Evolutionary conservation across 148 eudicot species (phyloP).

Genomic region (Oxyria digyna): DNA sequence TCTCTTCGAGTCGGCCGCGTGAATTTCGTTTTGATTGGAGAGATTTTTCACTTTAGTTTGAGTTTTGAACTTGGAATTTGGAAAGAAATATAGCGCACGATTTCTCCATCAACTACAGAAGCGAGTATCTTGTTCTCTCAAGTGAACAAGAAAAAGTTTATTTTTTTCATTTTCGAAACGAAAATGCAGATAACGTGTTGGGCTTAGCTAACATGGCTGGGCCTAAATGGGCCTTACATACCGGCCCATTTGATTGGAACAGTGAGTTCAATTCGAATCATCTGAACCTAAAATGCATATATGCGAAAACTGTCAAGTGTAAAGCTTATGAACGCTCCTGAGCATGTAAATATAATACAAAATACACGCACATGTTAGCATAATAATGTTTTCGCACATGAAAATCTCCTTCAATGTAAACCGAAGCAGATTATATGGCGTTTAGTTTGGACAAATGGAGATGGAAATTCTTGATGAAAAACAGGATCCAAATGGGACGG

Average conservation of each 20-base stretch:
- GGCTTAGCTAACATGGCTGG: background rate
- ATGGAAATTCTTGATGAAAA: too few species aligned
- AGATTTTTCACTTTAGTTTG: background rate
- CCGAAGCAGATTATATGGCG: too few species aligned
- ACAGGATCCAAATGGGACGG: too few species aligned
- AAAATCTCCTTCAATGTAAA: too few species aligned
- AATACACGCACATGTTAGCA: too few species aligned
- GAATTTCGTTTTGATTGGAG: constrained; percentile 1
- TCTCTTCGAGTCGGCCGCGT: background rate
- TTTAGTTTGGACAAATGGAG: too few species aligned
- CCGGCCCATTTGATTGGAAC: background rate
- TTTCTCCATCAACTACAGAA: background rate
- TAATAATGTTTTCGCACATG: too few species aligned
- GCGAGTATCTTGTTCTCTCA: background rate
- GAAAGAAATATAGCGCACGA: background rate
- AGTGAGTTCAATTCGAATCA: too few species aligned
- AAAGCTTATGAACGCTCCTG: too few species aligned
- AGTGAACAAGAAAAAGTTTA: background rate
- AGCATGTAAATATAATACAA: too few species aligned
- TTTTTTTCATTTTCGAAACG: background rate
- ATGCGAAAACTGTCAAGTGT: too few species aligned
- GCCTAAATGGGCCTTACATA: background rate
- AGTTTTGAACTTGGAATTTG: constrained; percentile 3
- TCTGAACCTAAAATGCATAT: too few species aligned
- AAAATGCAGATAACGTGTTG: background rate